Evolutionary conservation across 2,329 filamentous ascomycete species (phyloP).

Genomic region (Fusarium hainanense): DNA sequence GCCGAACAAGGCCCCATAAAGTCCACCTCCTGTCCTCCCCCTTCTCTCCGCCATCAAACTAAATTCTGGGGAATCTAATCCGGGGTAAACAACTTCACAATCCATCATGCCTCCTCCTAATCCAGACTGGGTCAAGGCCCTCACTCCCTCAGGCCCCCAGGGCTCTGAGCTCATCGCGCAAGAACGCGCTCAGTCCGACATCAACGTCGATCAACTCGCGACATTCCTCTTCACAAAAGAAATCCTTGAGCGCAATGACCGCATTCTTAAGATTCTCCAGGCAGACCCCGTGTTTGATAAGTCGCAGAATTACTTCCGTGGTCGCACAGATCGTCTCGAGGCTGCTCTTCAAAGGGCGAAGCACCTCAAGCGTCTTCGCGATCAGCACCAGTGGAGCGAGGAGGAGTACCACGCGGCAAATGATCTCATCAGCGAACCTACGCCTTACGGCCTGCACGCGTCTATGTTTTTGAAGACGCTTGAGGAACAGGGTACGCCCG

Average conservation of each 20-base stretch:
- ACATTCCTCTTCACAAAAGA: constrained; percentile 76
- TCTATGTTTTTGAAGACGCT: constrained; percentile 65
- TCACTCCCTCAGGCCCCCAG: constrained; percentile 67
- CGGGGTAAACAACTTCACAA: background rate
- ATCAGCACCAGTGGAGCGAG: constrained; percentile 74
- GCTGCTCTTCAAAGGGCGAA: constrained; percentile 77
- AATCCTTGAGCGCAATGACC: constrained; percentile 68
- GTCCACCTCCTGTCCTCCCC: constrained; percentile 3
- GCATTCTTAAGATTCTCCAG: constrained; percentile 72
- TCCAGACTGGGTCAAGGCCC: constrained; percentile 51
- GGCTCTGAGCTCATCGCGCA: constrained; percentile 75
- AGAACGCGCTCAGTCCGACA: constrained; percentile 74
- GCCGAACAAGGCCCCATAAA: constrained; percentile 30
- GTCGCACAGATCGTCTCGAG: constrained; percentile 75
- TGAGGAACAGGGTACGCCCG: constrained; percentile 75
- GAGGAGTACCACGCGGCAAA: constrained; percentile 74
- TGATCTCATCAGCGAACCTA: constrained; percentile 77
- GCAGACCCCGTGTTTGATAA: constrained; percentile 80
- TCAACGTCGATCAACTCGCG: constrained; percentile 74
- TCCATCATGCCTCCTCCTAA: constrained; percentile 43
- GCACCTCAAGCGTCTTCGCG: constrained; percentile 72
- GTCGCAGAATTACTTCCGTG: constrained; percentile 79
- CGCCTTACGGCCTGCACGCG: constrained; percentile 78
- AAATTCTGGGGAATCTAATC: constrained; percentile 5
- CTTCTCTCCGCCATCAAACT: background rate